A percentile compares a stretch with the other conserved stretches of the same genome.
These are phyloP conservation scores for Xylaria flabelliformis DNA, from an alignment of 495 filamentous ascomycete species.

Conservation along the genomic window DNA sequence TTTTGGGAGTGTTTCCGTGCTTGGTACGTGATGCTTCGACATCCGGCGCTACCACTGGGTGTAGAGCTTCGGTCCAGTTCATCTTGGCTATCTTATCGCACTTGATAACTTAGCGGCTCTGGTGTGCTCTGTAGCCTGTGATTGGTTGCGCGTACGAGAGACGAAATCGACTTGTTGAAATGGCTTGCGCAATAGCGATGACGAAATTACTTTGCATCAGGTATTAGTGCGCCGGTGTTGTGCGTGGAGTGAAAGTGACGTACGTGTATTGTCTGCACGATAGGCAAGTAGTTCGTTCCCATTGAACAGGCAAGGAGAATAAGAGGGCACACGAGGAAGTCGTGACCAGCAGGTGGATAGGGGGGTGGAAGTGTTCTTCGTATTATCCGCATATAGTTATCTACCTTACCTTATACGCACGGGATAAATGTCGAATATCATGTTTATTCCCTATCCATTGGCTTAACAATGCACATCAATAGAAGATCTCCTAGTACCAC, in stretches of 20 bases:
- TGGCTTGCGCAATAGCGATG: not conserved
- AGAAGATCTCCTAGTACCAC: no score
- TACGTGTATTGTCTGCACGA: not conserved
- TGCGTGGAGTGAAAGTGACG: not conserved
- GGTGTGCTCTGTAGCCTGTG: not conserved
- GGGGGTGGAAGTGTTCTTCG: not conserved
- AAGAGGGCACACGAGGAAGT: not conserved
- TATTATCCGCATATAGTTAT: not conserved
- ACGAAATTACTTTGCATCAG: not conserved
- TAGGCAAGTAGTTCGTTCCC: not conserved
- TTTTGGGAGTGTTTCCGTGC: constrained; percentile 14
- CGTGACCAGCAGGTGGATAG: not conserved
- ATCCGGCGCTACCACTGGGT: constrained; percentile 15
- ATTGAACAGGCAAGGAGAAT: not conserved
- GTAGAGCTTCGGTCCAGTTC: constrained; percentile 8
- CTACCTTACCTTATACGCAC: not conserved
- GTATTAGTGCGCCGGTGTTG: not conserved
- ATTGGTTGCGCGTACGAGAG: not conserved
- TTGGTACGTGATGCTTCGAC: constrained; percentile 20
- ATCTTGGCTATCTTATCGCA: constrained; percentile 8
- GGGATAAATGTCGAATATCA: not conserved
- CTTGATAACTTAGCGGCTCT: not conserved
- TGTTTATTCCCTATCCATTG: not conserved
- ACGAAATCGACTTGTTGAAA: not conserved
- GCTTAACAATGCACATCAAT: no score